Evolutionary conservation across 108 stramenopile genomes (phyloP), one percentile per base, ranked within the genome.

Genomic region (Cyclotella kingstonii): DNA sequence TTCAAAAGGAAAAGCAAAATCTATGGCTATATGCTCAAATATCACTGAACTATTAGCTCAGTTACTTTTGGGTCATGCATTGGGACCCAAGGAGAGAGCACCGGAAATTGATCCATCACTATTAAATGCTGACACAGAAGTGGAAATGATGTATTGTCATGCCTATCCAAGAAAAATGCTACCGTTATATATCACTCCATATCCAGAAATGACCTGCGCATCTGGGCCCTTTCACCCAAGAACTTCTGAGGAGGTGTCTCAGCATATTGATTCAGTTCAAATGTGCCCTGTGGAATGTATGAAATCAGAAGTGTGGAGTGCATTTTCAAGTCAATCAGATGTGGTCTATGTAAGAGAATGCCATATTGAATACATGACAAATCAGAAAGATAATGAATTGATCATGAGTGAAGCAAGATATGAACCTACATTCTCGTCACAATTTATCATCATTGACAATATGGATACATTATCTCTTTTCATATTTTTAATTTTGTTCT

Each of bases 41-140:
- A 46, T 72, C 2, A 72, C 70, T 0, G 70, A 72, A 14, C 31
- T 63, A 29, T 50, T 72, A 12, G 70, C 49, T 7, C 70, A 72
- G 30, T 17, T 72, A 11, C 62, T 72, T 17, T 39, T 72, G 12
- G 70, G 70, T 1, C 62, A 63, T 57, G 55, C 70, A 4, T n/a
- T 72, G 12, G 70, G 70, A 26, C 35, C 35, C 2, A 72, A 63
- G 49, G 40, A 25, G n/a, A n/a, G n/a, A 15, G 33, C 38, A 1
- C 61, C 61, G 18, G 26, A 43, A 39, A 40, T 51, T 58, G 30
- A 31, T 18, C 17, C 27, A 35, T 30, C 4, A 6, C 12, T 31
- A 41, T 14, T 33, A 2, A 27, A 21, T 25, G 35, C 5, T 10
- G 12, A 12, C 6, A 21, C 39, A 5, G 39, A 57, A 27, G 56